Evolutionary conservation across 768 basidiomycete species (phyloP), one percentile per base, ranked within the genome.

Genomic region (Epithele typhae): DNA sequence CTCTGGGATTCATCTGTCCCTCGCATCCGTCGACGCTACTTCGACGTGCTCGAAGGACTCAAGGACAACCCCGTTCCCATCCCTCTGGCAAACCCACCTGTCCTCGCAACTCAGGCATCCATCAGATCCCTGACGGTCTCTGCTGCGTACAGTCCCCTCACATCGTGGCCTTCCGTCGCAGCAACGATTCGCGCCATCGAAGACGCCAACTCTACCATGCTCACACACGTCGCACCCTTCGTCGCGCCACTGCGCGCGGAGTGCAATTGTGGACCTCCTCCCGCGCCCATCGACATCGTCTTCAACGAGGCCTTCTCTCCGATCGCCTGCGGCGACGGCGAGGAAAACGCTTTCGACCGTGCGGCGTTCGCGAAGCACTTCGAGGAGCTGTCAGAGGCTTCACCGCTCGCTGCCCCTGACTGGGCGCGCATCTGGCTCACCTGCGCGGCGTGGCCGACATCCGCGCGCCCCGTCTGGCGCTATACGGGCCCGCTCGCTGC

Each of bases 1-100:
- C 45, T 66, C 22, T 55, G 55, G 40, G 61, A 60, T 38, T 9
- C 51, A 0, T 55, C 55, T 24, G 35, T 55, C 3, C 49, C 40
- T 2, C 18, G 35, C n/a, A 54, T 65, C 34, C 36, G 53, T 15
- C 44, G 47, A 1, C 56, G 58, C 9, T 51, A 58, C 32, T 35
- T 41, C 21, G 27, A 40, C 3, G 35, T 52, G 23, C 35, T 52
- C 8, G 22, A 41, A 15, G 23, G 35, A 10, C 40, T 56, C 45
- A 39, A 43, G 30, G 32, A 33, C 2, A 34, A 36, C 12, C 54
- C 54, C 10, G 7, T 51, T 10, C 35, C 51, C 4, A 18, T 56
- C 14, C 41, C 51, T 8, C 39, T 43, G 21, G 51, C 54, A 4
- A 33, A 42, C 6, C 46, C 46, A 9, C 54, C 54, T 1, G 12